Evolutionary conservation across 2,329 filamentous ascomycete genomes (phyloP).

Genomic region (Torrubiella hemipterigena): DNA sequence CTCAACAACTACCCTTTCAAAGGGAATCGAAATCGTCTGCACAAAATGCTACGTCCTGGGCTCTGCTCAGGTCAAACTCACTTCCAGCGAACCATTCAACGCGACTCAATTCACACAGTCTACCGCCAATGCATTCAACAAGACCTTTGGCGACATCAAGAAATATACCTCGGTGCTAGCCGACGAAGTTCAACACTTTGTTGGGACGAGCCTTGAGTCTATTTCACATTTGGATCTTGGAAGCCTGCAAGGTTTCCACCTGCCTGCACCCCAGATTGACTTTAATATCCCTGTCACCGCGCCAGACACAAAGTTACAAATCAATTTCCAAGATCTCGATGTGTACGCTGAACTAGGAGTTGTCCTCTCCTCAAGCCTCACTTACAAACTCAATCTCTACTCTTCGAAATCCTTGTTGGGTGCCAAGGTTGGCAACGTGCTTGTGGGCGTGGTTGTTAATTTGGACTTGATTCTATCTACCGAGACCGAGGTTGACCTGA

Average conservation of each 20-base stretch:
- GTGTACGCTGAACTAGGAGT: slow-evolving; percentile 37
- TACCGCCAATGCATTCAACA: slow-evolving; percentile 10
- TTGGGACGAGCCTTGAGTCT: slow-evolving; percentile 12
- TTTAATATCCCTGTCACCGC: slow-evolving; percentile 32
- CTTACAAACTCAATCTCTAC: slow-evolving; percentile 37
- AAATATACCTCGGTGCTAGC: slow-evolving; percentile 1
- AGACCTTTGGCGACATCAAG: slow-evolving; percentile 1
- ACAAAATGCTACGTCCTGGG: slow-evolving; percentile 39
- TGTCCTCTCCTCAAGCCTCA: slow-evolving; percentile 24
- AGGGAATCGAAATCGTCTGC: slow-evolving; percentile 28
- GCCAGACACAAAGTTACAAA: slow-evolving; percentile 26
- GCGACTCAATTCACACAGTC: slow-evolving; percentile 15
- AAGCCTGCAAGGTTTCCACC: slow-evolving; percentile 16
- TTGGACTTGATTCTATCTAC: slow-evolving; percentile 40
- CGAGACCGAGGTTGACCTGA: slow-evolving; percentile 34
- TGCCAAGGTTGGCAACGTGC: slow-evolving; percentile 22
- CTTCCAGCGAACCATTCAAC: slow-evolving; percentile 28
- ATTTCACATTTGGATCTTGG: slow-evolving; percentile 11
- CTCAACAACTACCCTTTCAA: slow-evolving; percentile 3
- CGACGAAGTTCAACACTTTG: slow-evolving; percentile 14
- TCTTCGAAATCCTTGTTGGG: slow-evolving; percentile 31
- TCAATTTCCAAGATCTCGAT: slow-evolving; percentile 39
- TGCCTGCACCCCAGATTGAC: slow-evolving; percentile 22
- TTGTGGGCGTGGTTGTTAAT: slow-evolving; percentile 33
- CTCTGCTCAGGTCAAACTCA: slow-evolving; percentile 27